phyloP scores from a whole-genome alignment of 148 eudicot genomes.

The Cornus suecica region DNA sequence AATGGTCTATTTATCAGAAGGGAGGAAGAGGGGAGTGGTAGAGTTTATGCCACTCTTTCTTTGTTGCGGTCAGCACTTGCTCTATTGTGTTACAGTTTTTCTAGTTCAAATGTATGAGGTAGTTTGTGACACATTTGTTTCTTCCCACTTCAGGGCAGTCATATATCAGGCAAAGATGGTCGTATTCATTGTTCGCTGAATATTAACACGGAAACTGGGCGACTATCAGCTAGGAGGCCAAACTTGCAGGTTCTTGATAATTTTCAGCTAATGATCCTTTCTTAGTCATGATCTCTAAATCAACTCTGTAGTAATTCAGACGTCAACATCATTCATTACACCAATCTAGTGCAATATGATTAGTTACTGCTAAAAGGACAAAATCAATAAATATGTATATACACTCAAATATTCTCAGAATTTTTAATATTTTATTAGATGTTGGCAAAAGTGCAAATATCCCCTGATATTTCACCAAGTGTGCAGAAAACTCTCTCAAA shows the following conservation, averaged over 20 bases:
- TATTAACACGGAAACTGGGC: conserved; percentile 97
- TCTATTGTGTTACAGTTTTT: neutral
- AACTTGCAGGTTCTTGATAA: conserved; percentile 70
- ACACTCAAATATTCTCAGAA: too few species aligned
- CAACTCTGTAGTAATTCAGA: too few species aligned
- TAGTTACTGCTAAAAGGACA: too few species aligned
- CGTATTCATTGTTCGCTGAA: conserved; percentile 96
- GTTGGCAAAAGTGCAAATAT: too few species aligned
- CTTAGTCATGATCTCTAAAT: too few species aligned
- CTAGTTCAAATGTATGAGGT: neutral
- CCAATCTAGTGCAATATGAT: too few species aligned
- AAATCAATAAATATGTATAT: too few species aligned
- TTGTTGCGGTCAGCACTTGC: neutral
- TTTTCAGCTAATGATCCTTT: neutral
- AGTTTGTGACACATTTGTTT: conserved; percentile 13
- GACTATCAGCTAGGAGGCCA: conserved; percentile 96
- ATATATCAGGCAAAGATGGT: conserved; percentile 77
- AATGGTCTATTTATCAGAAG: neutral
- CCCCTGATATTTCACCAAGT: too few species aligned
- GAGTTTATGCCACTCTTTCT: neutral
- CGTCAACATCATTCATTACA: too few species aligned
- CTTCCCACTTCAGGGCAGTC: conserved; percentile 59
- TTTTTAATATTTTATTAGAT: too few species aligned
- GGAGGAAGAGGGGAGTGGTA: neutral
- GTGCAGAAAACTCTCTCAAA: too few species aligned